A percentile compares a stretch with the other conserved stretches of the same genome.
Conservation (phyloP, 176 grass and related monocot species). For the Hordeum marinum region DNA sequence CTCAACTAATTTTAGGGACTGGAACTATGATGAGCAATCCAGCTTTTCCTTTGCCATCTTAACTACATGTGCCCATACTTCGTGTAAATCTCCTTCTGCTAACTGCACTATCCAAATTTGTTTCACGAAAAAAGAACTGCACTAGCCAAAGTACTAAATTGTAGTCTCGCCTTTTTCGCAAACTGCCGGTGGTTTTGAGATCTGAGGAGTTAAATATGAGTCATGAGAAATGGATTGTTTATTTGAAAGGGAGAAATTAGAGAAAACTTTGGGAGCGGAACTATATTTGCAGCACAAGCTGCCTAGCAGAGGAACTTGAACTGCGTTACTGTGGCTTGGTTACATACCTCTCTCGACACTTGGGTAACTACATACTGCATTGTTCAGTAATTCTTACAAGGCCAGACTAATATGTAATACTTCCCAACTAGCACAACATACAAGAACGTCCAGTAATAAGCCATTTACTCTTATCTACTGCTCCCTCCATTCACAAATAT, state of each 20-base stretch:
- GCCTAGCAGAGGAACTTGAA: not conserved
- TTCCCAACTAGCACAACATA: not conserved
- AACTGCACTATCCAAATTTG: not conserved
- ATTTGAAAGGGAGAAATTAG: not conserved
- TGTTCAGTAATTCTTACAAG: not conserved
- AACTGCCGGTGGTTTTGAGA: not conserved
- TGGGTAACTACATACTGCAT: not conserved
- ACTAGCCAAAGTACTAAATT: not conserved
- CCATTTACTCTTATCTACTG: not conserved
- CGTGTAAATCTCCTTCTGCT: not conserved
- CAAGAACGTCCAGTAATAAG: not conserved
- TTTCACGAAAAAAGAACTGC: no score
- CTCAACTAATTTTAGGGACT: not conserved
- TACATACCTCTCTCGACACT: not conserved
- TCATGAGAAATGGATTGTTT: not conserved
- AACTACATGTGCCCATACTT: not conserved
- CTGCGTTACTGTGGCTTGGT: not conserved
- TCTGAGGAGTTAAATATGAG: no score
- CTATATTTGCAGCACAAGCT: not conserved
- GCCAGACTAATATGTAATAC: not conserved
- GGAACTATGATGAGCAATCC: not conserved
- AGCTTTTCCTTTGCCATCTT: not conserved
- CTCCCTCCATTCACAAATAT: no score
- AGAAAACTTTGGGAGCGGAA: not conserved
- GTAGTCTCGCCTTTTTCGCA: not conserved